These are phyloP conservation scores for Penicillium mononematosum DNA, from an alignment of 495 filamentous ascomycete species.

Conservation along the genomic window DNA sequence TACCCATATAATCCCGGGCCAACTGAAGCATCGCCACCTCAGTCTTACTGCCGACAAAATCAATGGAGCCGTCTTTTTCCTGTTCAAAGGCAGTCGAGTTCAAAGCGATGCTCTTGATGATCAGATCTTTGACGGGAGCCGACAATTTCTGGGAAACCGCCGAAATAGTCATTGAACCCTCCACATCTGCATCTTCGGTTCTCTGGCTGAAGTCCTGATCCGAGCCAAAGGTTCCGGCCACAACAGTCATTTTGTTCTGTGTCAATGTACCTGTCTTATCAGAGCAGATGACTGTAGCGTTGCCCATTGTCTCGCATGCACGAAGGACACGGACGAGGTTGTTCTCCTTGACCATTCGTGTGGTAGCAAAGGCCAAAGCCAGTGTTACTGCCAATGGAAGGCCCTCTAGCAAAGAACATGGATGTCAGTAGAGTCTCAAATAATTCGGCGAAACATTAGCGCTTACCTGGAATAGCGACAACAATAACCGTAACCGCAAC, in stretches of 20 bases:
- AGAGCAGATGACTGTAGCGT: constrained; percentile 67
- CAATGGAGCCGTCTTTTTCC: constrained; percentile 52
- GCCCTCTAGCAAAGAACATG: constrained; percentile 44
- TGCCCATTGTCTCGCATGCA: constrained; percentile 72
- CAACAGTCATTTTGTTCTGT: constrained; percentile 70
- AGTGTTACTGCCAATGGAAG: constrained; percentile 66
- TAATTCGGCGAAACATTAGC: not conserved
- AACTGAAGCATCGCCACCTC: constrained; percentile 66
- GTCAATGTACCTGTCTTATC: constrained; percentile 73
- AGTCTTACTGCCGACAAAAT: constrained; percentile 70
- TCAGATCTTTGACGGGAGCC: constrained; percentile 43
- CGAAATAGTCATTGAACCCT: constrained; percentile 21
- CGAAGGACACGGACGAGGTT: constrained; percentile 65
- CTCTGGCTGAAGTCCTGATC: constrained; percentile 49
- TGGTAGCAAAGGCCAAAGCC: constrained; percentile 69
- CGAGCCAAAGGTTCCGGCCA: constrained; percentile 60
- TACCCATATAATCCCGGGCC: constrained; percentile 59
- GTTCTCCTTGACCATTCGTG: constrained; percentile 67
- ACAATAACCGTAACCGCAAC: constrained; percentile 70
- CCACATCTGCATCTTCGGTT: constrained; percentile 24
- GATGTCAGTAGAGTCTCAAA: constrained; percentile 15
- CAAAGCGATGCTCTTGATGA: constrained; percentile 60
- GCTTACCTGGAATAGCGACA: constrained; percentile 61
- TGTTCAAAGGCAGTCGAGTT: constrained; percentile 70
- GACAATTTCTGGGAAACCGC: constrained; percentile 42